phyloP scores from a whole-genome alignment of 139 green algal genomes.

The Pseudopediastrum boryanum region DNA sequence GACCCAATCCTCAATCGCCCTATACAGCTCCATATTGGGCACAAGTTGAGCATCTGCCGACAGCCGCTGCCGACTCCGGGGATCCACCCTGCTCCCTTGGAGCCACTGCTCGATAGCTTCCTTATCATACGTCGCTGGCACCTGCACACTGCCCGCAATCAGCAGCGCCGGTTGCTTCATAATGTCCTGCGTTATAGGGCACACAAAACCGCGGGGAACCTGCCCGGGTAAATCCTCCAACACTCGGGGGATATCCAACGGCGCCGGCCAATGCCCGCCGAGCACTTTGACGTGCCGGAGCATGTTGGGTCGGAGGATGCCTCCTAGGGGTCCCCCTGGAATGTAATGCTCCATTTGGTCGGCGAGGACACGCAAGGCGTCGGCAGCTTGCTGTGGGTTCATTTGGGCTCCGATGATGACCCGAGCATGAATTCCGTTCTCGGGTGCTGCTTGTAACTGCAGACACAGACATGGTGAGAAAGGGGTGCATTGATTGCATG shows the following conservation, averaged over 20 bases:
- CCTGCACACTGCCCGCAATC: conserved; percentile 10
- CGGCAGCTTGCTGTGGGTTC: no score
- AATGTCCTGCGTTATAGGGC: conserved; percentile 21
- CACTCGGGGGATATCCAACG: conserved; percentile 14
- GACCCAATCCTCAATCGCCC: conserved; percentile 31
- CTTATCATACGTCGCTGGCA: conserved; percentile 31
- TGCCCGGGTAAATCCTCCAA: not conserved
- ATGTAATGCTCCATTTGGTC: no score
- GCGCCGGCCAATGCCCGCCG: conserved; percentile 14
- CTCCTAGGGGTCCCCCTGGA: no score
- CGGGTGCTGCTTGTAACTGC: no score
- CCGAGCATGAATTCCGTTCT: no score
- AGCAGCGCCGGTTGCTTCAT: conserved; percentile 26
- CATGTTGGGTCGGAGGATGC: no score
- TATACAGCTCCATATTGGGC: conserved; percentile 33
- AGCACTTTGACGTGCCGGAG: conserved; percentile 7
- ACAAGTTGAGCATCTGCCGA: conserved; percentile 28
- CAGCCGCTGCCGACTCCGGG: conserved; percentile 18
- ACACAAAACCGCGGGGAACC: conserved; percentile 29
- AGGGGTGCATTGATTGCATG: no score
- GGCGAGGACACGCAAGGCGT: no score
- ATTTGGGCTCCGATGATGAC: no score
- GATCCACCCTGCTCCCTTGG: conserved; percentile 23
- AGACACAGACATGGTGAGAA: no score
- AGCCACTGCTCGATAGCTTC: conserved; percentile 23